phyloP scores from a whole-genome alignment of 495 filamentous ascomycete species.

The Collariella sp. region DNA sequence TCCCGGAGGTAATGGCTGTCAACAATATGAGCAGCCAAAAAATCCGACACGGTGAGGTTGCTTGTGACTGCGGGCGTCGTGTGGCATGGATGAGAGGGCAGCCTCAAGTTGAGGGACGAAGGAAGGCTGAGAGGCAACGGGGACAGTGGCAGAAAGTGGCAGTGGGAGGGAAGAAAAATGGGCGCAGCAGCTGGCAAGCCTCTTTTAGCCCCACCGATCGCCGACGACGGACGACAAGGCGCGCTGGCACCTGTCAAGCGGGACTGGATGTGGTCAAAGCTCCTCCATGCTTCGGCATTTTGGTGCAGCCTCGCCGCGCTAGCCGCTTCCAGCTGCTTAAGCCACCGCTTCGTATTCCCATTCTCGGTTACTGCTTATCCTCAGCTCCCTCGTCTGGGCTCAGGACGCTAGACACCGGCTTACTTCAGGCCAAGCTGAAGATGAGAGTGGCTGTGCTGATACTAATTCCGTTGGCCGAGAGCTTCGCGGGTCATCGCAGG shows the following conservation, averaged over 20 bases:
- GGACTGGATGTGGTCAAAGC: background rate
- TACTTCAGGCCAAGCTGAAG: too few relatives aligned
- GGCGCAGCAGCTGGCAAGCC: conserved; percentile 11
- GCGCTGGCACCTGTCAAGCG: conserved; percentile 1
- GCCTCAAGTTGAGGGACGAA: conserved; percentile 7
- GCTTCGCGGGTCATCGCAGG: too few relatives aligned
- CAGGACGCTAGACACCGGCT: too few relatives aligned
- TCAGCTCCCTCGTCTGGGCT: background rate
- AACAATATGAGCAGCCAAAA: background rate
- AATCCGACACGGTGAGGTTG: background rate
- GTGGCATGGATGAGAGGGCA: conserved; percentile 2
- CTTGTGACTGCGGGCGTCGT: background rate
- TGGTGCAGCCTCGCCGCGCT: conserved; percentile 2
- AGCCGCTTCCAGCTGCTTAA: background rate
- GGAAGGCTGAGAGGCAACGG: conserved; percentile 9
- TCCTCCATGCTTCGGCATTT: background rate
- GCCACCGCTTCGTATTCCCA: conserved; percentile 8
- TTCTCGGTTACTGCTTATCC: conserved; percentile 8
- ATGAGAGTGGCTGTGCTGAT: too few relatives aligned
- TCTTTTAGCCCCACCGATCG: conserved; percentile 5
- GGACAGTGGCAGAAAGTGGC: too few relatives aligned
- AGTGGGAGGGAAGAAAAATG: conserved; percentile 15
- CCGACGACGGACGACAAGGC: conserved; percentile 2
- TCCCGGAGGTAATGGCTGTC: background rate
- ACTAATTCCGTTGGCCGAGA: too few relatives aligned